Evolutionary conservation across 2,329 filamentous ascomycete species (phyloP).

Genomic region (Aspergillus sp.): DNA sequence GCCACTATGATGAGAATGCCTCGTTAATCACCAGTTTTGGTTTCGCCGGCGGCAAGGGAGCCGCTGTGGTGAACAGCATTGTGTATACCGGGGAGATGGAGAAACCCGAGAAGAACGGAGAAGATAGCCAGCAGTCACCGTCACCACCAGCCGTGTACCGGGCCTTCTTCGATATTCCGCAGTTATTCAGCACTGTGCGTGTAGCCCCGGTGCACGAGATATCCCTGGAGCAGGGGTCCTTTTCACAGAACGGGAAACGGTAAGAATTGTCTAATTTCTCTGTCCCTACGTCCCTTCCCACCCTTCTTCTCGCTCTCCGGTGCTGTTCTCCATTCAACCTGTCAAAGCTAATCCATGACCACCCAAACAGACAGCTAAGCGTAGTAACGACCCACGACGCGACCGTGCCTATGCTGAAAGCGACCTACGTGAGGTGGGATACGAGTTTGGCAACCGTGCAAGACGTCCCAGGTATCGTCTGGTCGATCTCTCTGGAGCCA

Average conservation of each 20-base stretch:
- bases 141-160: no score
- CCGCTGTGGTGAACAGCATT: background rate
- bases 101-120: background rate
- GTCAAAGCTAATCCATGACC: accelerated
- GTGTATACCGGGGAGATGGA: background rate
- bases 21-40: background rate
- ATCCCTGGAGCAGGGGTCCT: background rate
- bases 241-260: background rate
- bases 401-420: slow-evolving; percentile 24
- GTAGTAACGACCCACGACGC: no score
- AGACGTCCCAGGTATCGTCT: background rate
- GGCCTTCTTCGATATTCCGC: background rate
- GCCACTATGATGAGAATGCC: background rate
- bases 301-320: no score
- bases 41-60: background rate
- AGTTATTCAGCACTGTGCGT: background rate
- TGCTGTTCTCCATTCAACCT: no score
- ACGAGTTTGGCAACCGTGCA: background rate
- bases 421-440: slow-evolving; percentile 6
- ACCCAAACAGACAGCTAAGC: no score
- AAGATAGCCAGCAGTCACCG: no score
- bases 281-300: no score
- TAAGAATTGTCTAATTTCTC: background rate
- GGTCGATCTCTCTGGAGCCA: slow-evolving; percentile 11
- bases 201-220: background rate